phyloP scores from a whole-genome alignment of 2,329 filamentous ascomycete species.

The Metarhizium robertsii region DNA sequence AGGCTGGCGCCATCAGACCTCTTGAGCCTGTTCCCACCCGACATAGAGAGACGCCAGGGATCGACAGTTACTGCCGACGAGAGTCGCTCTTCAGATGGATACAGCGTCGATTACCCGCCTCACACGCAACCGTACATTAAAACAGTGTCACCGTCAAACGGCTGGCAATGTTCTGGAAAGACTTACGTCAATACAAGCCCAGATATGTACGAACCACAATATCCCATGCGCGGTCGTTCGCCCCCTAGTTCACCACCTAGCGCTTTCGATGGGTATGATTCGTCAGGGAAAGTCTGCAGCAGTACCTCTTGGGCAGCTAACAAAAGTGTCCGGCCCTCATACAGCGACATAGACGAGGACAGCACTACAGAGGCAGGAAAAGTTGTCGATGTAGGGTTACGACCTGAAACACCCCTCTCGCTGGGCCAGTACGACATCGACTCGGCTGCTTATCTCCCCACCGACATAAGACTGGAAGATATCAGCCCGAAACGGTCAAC shows the following conservation, averaged over 20 bases:
- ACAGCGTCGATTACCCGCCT: conserved; percentile 24
- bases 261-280: conserved; percentile 28
- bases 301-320: conserved; percentile 29
- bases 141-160: conserved; percentile 30
- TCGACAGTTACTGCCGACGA: conserved; percentile 32
- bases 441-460: not conserved
- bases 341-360: conserved; percentile 23
- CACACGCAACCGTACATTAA: conserved; percentile 24
- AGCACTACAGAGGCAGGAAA: conserved; percentile 9
- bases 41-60: conserved; percentile 7
- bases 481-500: conserved; percentile 4
- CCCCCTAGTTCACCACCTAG: conserved; percentile 42
- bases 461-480: not conserved
- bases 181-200: conserved; percentile 26
- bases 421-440: not conserved
- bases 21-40: conserved; percentile 54
- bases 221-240: conserved; percentile 41
- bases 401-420: conserved; percentile 1
- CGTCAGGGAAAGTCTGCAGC: conserved; percentile 17
- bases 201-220: conserved; percentile 32
- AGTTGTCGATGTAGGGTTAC: not conserved
- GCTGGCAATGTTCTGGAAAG: conserved; percentile 33
- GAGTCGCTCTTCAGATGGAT: conserved; percentile 28
- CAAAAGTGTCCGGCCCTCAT: conserved; percentile 28
- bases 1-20: conserved; percentile 67